These are phyloP conservation scores for Ambrosia artemisiifolia DNA, from an alignment of 129 eudicot species.

Conservation along the genomic window DNA sequence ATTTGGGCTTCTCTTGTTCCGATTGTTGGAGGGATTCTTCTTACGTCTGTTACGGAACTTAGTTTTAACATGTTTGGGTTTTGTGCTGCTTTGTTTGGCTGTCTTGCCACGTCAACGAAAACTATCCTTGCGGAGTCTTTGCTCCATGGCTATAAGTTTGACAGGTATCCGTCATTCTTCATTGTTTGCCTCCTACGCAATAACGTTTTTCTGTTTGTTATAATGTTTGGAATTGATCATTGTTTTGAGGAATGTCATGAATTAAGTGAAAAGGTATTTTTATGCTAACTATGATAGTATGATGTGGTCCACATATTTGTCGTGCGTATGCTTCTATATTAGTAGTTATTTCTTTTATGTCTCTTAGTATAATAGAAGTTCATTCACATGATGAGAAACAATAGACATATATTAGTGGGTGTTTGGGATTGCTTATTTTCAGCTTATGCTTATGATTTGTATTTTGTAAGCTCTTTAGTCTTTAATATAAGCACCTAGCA, in stretches of 20 bases:
- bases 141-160: slow-evolving; percentile 94
- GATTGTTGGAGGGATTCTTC: slow-evolving; percentile 95
- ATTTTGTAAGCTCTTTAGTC: neutral
- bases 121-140: slow-evolving; percentile 97
- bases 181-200: neutral
- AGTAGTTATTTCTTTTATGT: neutral
- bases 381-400: neutral
- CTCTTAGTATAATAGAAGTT: neutral
- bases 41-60: slow-evolving; percentile 89
- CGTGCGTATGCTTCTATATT: neutral
- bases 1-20: slow-evolving; percentile 94
- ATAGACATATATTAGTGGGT: neutral
- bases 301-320: neutral
- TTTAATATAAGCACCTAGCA: neutral
- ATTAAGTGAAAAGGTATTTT: neutral
- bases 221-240: neutral
- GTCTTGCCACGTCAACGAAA: slow-evolving; percentile 94
- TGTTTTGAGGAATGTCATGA: neutral
- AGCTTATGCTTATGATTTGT: neutral
- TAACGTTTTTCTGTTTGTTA: neutral
- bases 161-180: slow-evolving; percentile 54
- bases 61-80: slow-evolving; percentile 84
- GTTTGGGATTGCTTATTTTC: neutral
- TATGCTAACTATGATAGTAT: neutral
- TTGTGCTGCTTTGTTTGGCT: slow-evolving; percentile 96